Percentiles rank a stretch among this genome's conserved stretches.
Evolutionary conservation across 2,329 filamentous ascomycete species (phyloP).

Genomic region (Chaetomiaceae sp.): DNA sequence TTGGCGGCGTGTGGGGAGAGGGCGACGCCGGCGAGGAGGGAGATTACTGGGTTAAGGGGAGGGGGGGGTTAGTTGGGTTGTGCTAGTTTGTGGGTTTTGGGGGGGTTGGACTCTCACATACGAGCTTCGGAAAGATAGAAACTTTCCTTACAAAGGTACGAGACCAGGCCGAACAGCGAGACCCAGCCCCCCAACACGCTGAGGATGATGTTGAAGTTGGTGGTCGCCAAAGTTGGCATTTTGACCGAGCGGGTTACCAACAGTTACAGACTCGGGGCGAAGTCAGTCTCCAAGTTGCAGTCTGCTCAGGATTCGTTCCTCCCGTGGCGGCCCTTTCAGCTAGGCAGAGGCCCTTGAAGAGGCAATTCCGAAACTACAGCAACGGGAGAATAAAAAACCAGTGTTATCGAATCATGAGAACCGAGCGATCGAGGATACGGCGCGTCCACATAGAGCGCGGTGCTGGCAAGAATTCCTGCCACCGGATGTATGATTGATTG

Average conservation of each 20-base stretch:
- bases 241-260: slow-evolving; percentile 22
- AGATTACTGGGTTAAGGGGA: slow-evolving; percentile 75
- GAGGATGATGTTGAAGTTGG: slow-evolving; percentile 81
- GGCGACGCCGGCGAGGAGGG: slow-evolving; percentile 69
- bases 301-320: background rate
- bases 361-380: background rate
- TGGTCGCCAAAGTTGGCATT: slow-evolving; percentile 43
- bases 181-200: slow-evolving; percentile 82
- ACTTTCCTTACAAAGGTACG: slow-evolving; percentile 82
- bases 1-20: slow-evolving; percentile 77
- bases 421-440: background rate
- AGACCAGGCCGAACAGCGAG: slow-evolving; percentile 84
- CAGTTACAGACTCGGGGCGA: background rate
- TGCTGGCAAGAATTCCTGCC: background rate
- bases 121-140: slow-evolving; percentile 88
- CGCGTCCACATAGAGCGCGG: slow-evolving; percentile 3
- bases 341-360: no score
- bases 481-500: background rate
- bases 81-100: background rate
- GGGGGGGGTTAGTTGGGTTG: no score
- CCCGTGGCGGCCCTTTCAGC: no score
- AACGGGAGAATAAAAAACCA: slow-evolving; percentile 14
- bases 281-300: background rate
- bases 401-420: slow-evolving; percentile 45
- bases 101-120: no score